Base-by-base conservation (phyloP, 768 basidiomycete species). In the Leucosporidium creatinivorum region DNA sequence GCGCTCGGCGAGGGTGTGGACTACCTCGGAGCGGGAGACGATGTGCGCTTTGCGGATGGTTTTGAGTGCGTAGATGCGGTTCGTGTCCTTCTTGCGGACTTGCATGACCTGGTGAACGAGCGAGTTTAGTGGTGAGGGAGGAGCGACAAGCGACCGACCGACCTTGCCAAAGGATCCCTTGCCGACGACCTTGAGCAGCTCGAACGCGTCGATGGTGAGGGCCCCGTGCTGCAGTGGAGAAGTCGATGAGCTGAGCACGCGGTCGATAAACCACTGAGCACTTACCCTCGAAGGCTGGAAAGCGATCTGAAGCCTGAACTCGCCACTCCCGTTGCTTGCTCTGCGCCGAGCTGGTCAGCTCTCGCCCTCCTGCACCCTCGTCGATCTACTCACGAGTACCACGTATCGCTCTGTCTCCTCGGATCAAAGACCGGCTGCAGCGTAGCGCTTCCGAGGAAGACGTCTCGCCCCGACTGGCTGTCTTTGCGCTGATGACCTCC, bases 161-260 rank as follows among this genome's bases (percentile, higher is more conserved):
- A 88, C 91, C 85, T 97, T 97, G 74, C 94, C 94, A 73, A 97
- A 98, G 74, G 89, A 91, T 19, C 94, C 94, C 78, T 96, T 97
- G 19, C 94, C 94, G 66, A 98, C 93, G 74, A 98, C 93, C 18
- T 92, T 96, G 77, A 87, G 90, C 59, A 98, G 82, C 77, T 98
- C 94, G 72, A 98, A 97, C 70, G 89, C 89, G 76, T 97, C 92
- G 69, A 96, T 89, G 4, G 87, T 88, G 68, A 96, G 79, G 2
- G 90, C 58, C 39, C 69, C 65, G 13, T 59, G 65, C 67, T 67
- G 86, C 74, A 86, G 85, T 15, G 3, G 3, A 12, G 57, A 23
- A 19, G 28, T 30, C 7, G 26, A 26, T 58, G 1, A 17, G 30
- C 56, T 58, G 4, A 57, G 21, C 25, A 25, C 8, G 28, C 21